Conservation (phyloP, 805 yeast species). For the Yamadazyma olivae region DNA sequence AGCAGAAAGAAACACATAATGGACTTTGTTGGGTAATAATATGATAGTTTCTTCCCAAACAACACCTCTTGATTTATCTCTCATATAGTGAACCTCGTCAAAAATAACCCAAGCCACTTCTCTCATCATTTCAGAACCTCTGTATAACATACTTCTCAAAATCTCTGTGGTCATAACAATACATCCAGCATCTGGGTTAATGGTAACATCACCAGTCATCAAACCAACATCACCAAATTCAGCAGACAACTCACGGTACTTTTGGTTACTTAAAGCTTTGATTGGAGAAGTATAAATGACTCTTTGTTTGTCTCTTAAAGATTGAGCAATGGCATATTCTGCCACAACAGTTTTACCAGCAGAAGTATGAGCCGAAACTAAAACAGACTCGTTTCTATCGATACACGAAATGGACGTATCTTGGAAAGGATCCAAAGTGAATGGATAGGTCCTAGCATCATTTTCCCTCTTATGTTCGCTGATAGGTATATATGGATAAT, state of each 20-base stretch:
- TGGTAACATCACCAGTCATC: slow-evolving; percentile 99
- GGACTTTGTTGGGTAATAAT: slow-evolving; percentile 95
- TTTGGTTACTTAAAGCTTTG: slow-evolving; percentile 91
- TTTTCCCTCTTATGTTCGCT: slow-evolving; percentile 75
- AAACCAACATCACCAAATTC: slow-evolving; percentile 97
- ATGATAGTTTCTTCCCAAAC: slow-evolving; percentile 99
- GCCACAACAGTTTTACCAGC: slow-evolving; percentile 98
- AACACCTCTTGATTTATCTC: slow-evolving; percentile 95
- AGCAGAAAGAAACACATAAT: slow-evolving; percentile 86
- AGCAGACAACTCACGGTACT: slow-evolving; percentile 85
- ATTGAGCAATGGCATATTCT: slow-evolving; percentile 94
- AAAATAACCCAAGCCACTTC: slow-evolving; percentile 97
- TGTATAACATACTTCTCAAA: slow-evolving; percentile 87
- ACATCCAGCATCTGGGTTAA: slow-evolving; percentile 94
- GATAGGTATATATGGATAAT: slow-evolving; percentile 83
- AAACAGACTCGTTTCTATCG: slow-evolving; percentile 88
- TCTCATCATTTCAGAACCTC: slow-evolving; percentile 94
- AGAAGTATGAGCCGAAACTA: slow-evolving; percentile 96
- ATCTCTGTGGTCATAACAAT: slow-evolving; percentile 98
- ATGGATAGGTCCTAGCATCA: slow-evolving; percentile 90
- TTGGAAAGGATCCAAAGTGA: slow-evolving; percentile 94
- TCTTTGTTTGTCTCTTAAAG: slow-evolving; percentile 86
- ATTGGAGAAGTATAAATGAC: slow-evolving; percentile 95
- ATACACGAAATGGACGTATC: slow-evolving; percentile 95
- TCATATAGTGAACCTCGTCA: slow-evolving; percentile 97